These are phyloP conservation scores for Dalechampia spathulata DNA, from an alignment of 441 rosid species.

Conservation along the genomic window DNA sequence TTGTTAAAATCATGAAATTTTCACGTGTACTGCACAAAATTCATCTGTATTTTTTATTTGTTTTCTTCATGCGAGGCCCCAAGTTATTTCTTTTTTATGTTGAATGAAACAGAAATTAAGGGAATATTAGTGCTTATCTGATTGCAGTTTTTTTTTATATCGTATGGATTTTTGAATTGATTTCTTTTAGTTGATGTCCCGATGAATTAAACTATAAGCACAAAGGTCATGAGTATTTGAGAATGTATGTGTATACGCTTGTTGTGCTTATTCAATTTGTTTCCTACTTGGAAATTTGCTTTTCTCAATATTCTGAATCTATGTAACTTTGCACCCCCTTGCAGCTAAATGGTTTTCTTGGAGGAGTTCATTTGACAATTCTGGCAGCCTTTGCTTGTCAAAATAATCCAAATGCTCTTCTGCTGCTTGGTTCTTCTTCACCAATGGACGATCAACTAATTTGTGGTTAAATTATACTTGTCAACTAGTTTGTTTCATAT, in stretches of 20 bases:
- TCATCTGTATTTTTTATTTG: too few species aligned
- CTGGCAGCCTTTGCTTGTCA: constrained; percentile 48
- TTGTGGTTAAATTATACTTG: too few species aligned
- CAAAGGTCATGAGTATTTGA: constrained; percentile 53
- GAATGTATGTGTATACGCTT: constrained; percentile 32
- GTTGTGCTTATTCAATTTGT: not conserved
- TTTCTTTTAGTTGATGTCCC: constrained; percentile 28
- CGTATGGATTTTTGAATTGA: not conserved
- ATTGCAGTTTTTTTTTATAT: not conserved
- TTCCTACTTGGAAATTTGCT: constrained; percentile 5
- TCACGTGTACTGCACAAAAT: too few species aligned
- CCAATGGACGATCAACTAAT: too few species aligned
- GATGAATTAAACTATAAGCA: constrained; percentile 52
- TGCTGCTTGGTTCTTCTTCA: too few species aligned
- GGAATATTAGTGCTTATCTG: too few species aligned
- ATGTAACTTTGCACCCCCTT: constrained; percentile 1
- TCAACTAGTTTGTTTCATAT: too few species aligned
- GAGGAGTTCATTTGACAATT: constrained; percentile 55
- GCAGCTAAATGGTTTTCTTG: constrained; percentile 54
- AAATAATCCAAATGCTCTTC: constrained; percentile 33
- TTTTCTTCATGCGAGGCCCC: not conserved
- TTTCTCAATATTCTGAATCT: not conserved
- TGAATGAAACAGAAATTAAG: not conserved
- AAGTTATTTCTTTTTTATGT: not conserved
- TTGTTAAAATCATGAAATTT: too few species aligned